Evolutionary conservation across 2,329 filamentous ascomycete species (phyloP).

Genomic region (Cladobotryum protrusum): DNA sequence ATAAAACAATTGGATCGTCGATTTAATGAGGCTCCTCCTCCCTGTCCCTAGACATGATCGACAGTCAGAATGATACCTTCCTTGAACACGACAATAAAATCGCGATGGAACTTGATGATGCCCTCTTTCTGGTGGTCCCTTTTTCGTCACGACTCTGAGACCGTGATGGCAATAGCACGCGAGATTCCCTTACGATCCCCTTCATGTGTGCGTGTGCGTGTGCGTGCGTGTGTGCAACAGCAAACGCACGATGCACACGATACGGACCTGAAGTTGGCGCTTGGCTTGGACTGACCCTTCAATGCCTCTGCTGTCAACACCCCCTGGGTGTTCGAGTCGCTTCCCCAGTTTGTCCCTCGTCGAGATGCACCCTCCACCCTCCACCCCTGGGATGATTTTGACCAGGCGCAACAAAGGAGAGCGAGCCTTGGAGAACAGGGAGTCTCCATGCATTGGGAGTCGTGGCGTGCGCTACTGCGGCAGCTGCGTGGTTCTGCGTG

Average conservation of each 20-base stretch:
- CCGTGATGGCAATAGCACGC: background rate
- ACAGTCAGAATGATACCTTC: no score
- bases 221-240: no score
- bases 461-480: background rate
- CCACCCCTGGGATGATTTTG: background rate
- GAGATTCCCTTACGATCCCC: slow-evolving; percentile 7
- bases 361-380: background rate
- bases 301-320: background rate
- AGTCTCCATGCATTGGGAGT: slow-evolving; percentile 1
- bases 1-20: no score
- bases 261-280: background rate
- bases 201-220: background rate
- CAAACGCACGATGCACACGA: background rate
- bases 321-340: background rate
- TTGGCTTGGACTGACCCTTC: background rate
- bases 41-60: no score
- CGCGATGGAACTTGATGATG: no score
- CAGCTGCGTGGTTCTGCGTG: background rate
- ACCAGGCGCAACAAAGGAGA: background rate
- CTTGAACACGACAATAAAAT: no score
- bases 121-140: no score
- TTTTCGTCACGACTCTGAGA: no score
- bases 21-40: no score
- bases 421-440: background rate
- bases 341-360: slow-evolving; percentile 9